These are phyloP conservation scores for Cladosporium colombiae DNA, from an alignment of 2,329 filamentous ascomycete species.

Conservation along the genomic window DNA sequence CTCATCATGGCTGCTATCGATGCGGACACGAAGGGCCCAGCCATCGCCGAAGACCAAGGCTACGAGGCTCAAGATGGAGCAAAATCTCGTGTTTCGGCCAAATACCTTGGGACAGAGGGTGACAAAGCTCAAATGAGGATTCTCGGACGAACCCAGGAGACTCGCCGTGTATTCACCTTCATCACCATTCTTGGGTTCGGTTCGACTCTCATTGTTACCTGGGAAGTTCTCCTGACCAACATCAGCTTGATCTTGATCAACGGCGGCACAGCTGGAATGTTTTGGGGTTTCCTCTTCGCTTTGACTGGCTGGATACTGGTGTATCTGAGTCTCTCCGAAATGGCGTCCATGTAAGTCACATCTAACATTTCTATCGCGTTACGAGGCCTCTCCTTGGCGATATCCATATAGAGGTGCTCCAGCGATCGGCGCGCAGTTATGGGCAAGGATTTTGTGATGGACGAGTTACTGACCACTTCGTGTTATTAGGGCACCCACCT, in stretches of 20 bases:
- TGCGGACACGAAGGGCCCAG: background rate
- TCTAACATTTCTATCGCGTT: background rate
- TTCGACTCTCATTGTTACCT: conserved; percentile 34
- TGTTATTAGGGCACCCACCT: conserved; percentile 25
- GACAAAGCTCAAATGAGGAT: conserved; percentile 14
- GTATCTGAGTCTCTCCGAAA: conserved; percentile 32
- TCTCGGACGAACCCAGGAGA: conserved; percentile 16
- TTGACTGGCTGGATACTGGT: conserved; percentile 33
- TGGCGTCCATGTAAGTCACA: conserved; percentile 43
- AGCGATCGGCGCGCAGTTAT: background rate
- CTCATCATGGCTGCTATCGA: background rate
- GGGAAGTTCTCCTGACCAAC: conserved; percentile 31
- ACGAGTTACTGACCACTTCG: conserved; percentile 7
- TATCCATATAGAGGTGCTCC: background rate
- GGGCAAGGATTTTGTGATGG: background rate
- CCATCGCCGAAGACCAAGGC: conserved; percentile 3
- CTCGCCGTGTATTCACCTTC: conserved; percentile 34
- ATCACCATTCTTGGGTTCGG: conserved; percentile 35
- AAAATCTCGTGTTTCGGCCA: background rate
- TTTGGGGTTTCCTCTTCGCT: conserved; percentile 35
- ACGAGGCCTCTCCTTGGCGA: background rate
- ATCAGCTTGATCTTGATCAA: conserved; percentile 29
- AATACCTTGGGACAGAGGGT: conserved; percentile 17
- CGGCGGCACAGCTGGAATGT: conserved; percentile 35
- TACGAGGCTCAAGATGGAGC: background rate